phyloP scores from a whole-genome alignment of 2,329 filamentous ascomycete species.

The Rosellinia necatrix region DNA sequence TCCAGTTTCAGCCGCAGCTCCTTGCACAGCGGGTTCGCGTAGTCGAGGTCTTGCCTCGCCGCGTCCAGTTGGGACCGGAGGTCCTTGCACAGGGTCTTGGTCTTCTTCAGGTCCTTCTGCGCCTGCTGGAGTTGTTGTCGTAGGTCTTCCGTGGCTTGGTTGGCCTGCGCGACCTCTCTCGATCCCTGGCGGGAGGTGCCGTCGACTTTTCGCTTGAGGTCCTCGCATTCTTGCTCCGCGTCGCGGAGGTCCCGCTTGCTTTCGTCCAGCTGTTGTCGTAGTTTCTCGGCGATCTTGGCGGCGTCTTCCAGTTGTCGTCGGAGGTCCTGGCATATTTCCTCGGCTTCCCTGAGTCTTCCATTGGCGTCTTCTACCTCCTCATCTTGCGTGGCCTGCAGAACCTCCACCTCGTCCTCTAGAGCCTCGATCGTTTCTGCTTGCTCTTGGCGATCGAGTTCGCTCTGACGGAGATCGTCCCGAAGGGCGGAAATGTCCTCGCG shows the following conservation, averaged over 20 bases:
- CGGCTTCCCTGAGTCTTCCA: slow-evolving; percentile 50
- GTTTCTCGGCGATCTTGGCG: slow-evolving; percentile 40
- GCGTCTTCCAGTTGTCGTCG: slow-evolving; percentile 28
- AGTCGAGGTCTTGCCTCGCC: slow-evolving; percentile 33
- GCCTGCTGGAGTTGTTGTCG: slow-evolving; percentile 41
- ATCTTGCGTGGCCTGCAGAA: slow-evolving; percentile 68
- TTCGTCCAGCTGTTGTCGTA: slow-evolving; percentile 53
- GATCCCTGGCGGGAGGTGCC: slow-evolving; percentile 43
- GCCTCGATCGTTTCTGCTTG: slow-evolving; percentile 68
- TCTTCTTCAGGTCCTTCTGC: slow-evolving; percentile 56
- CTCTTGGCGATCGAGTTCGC: slow-evolving; percentile 64
- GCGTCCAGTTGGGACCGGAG: slow-evolving; percentile 37
- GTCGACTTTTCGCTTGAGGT: slow-evolving; percentile 37
- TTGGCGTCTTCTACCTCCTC: slow-evolving; percentile 66
- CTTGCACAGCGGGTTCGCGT: slow-evolving; percentile 38
- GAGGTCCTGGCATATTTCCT: slow-evolving; percentile 51
- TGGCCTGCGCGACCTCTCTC: slow-evolving; percentile 49
- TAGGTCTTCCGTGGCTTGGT: slow-evolving; percentile 31
- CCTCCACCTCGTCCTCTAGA: slow-evolving; percentile 77
- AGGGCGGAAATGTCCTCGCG: slow-evolving; percentile 68
- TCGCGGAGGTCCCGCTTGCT: slow-evolving; percentile 72
- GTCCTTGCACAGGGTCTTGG: slow-evolving; percentile 53
- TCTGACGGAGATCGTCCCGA: slow-evolving; percentile 72
- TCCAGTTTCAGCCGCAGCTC: slow-evolving; percentile 70
- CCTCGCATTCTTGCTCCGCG: slow-evolving; percentile 47